Evolutionary conservation across 768 basidiomycete species (phyloP), one percentile per base, ranked within the genome.

Genomic region (Amanita fuliginea): DNA sequence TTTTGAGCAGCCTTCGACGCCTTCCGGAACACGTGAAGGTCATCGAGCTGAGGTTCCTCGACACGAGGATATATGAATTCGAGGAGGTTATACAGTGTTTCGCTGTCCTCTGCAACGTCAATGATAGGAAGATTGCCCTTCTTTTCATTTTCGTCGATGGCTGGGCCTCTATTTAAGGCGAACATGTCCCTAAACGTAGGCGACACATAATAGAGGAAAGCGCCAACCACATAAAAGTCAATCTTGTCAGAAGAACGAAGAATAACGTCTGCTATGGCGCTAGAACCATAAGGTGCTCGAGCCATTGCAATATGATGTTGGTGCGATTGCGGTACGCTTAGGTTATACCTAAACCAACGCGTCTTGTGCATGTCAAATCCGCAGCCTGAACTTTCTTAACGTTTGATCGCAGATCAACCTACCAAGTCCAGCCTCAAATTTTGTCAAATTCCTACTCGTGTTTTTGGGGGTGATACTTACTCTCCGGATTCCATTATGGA

Each of bases 131-230:
- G 36, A n/a, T 39, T 42, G 16, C 46, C 40, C 18, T 35, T 49
- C 33, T 14, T 49, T 30, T 43, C 49, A 32, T 36, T 39, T 47
- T 48, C 14, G 26, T 42, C 21, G 13, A 36, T 13, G 36, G 39
- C 39, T 14, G 41, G 30, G 14, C 48, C 42, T 33, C 59, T 57
- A 7, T 62, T 60, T 14, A 62, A 21, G 1, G 57, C 37, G 34
- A 66, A 57, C 67, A 66, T 68, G 35, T 53, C 57, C 24, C 48
- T 50, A 46, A 68, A 68, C 9, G 65, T 47, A 5, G 63, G 58
- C 1, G 69, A 69, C 4, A 59, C 56, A 6, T 62, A 35, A 8
- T 60, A 55, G 2, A 70, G 57, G 1, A 67, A 49, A 14, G 46
- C 39, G 43, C 59, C 59, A 42, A 55, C 53, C 28, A 63, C 57